Percentiles rank a stretch among this genome's conserved stretches.
Evolutionary conservation across 768 basidiomycete species (phyloP).

Genomic region (Naganishia vishniacii): DNA sequence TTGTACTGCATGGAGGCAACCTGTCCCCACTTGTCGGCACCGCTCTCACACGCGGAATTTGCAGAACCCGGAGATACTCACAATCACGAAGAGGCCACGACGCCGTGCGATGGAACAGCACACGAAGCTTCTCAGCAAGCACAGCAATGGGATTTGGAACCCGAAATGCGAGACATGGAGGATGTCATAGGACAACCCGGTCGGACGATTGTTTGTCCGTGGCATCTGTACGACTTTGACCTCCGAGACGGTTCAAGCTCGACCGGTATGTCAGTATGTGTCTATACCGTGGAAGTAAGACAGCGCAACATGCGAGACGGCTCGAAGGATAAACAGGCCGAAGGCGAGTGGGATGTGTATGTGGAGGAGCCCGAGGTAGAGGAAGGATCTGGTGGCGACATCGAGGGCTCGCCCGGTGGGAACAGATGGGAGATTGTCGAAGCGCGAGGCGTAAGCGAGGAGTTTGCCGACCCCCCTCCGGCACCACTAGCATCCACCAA

Average conservation of each 20-base stretch:
- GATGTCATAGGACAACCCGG: conserved; percentile 24
- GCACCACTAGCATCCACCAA: background rate
- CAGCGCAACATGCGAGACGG: conserved; percentile 23
- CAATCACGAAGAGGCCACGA: background rate
- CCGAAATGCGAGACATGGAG: conserved; percentile 37
- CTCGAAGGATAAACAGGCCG: conserved; percentile 29
- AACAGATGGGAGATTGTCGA: conserved; percentile 39
- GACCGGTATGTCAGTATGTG: conserved; percentile 37
- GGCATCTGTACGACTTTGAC: conserved; percentile 42
- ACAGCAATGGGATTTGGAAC: conserved; percentile 7
- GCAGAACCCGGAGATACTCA: conserved; percentile 54
- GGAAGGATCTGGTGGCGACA: conserved; percentile 8
- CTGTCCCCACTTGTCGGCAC: conserved; percentile 75
- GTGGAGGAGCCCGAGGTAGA: conserved; percentile 32
- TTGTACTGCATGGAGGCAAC: conserved; percentile 74
- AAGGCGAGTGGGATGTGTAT: conserved; percentile 36
- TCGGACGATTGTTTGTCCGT: conserved; percentile 32
- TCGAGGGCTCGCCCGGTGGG: background rate
- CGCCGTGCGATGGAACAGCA: background rate
- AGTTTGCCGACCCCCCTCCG: conserved; percentile 23
- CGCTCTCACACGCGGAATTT: conserved; percentile 74
- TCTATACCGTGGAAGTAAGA: conserved; percentile 35
- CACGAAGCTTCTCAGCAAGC: background rate
- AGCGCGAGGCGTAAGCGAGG: conserved; percentile 39
- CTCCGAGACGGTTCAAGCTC: conserved; percentile 20